These are phyloP conservation scores for Fusarium setosum DNA, from an alignment of 2,329 filamentous ascomycete species.

Conservation along the genomic window DNA sequence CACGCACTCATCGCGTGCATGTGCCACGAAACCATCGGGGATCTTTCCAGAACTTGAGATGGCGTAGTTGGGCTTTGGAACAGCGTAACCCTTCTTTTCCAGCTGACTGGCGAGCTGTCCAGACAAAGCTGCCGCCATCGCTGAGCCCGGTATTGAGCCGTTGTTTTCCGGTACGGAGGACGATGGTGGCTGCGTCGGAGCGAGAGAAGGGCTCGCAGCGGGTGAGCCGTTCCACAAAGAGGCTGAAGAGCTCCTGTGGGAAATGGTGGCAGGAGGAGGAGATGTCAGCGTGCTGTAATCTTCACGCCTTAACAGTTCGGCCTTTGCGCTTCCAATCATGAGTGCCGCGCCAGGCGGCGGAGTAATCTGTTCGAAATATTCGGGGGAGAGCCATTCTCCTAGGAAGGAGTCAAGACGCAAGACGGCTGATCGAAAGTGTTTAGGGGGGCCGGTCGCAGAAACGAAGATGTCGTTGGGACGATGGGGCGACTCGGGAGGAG, in stretches of 20 bases:
- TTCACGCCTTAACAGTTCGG: slow-evolving; percentile 82
- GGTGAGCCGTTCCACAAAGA: slow-evolving; percentile 51
- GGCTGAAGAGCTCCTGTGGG: slow-evolving; percentile 37
- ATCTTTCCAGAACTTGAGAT: slow-evolving; percentile 84
- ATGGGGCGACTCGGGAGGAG: slow-evolving; percentile 47
- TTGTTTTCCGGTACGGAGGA: slow-evolving; percentile 42
- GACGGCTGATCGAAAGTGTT: slow-evolving; percentile 64
- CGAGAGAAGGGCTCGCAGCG: slow-evolving; percentile 39
- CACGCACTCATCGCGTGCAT: slow-evolving; percentile 88
- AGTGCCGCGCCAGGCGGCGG: slow-evolving; percentile 86
- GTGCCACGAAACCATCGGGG: slow-evolving; percentile 87
- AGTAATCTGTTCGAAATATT: slow-evolving; percentile 93
- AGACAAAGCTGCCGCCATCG: slow-evolving; percentile 50
- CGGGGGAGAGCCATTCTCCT: slow-evolving; percentile 93
- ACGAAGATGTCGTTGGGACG: slow-evolving; percentile 50
- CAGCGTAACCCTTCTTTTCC: slow-evolving; percentile 68
- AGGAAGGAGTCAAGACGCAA: slow-evolving; percentile 92
- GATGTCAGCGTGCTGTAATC: slow-evolving; percentile 67
- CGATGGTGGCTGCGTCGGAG: slow-evolving; percentile 21
- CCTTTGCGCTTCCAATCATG: slow-evolving; percentile 91
- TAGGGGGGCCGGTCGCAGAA: slow-evolving; percentile 44
- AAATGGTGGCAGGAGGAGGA: slow-evolving; percentile 26
- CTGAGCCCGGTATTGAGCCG: slow-evolving; percentile 42
- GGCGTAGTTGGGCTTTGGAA: slow-evolving; percentile 85
- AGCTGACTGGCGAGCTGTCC: slow-evolving; percentile 38